Evolutionary conservation across 371 early-diverging fungal species (phyloP).

Genomic region (Rhizopus sp.): DNA sequence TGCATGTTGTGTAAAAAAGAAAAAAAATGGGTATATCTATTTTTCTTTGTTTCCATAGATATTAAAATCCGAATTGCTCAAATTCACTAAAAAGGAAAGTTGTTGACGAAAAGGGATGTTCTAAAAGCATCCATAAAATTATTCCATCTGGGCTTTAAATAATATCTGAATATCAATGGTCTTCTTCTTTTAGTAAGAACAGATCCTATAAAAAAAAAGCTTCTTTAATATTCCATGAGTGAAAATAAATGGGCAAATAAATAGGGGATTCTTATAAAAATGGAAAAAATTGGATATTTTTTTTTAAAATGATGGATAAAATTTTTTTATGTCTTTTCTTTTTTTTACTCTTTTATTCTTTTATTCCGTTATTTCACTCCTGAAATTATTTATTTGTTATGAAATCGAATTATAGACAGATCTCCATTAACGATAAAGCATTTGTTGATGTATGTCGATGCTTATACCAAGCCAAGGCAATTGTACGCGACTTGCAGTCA

Average conservation of each 20-base stretch:
- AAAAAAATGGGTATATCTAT: too few relatives aligned
- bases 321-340: conserved; percentile 5
- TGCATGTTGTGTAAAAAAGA: too few relatives aligned
- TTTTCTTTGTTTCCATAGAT: too few relatives aligned
- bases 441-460: conserved; percentile 49
- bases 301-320: conserved; percentile 6
- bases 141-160: background rate
- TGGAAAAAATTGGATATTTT: conserved; percentile 19
- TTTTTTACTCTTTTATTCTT: conserved; percentile 8
- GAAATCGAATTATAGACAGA: background rate
- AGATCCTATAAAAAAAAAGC: conserved; percentile 15
- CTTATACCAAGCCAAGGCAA: conserved; percentile 46
- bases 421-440: conserved; percentile 21
- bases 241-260: conserved; percentile 18
- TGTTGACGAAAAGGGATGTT: background rate
- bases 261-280: conserved; percentile 23
- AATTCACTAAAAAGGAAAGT: background rate
- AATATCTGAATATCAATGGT: conserved; percentile 1
- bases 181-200: conserved; percentile 1
- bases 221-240: conserved; percentile 15
- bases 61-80: too few relatives aligned
- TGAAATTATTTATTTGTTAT: too few relatives aligned
- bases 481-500: conserved; percentile 38
- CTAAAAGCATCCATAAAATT: conserved; percentile 2
- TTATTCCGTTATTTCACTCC: conserved; percentile 3